phyloP scores from a whole-genome alignment of 805 yeast genomes.

The Pichia scutulata region DNA sequence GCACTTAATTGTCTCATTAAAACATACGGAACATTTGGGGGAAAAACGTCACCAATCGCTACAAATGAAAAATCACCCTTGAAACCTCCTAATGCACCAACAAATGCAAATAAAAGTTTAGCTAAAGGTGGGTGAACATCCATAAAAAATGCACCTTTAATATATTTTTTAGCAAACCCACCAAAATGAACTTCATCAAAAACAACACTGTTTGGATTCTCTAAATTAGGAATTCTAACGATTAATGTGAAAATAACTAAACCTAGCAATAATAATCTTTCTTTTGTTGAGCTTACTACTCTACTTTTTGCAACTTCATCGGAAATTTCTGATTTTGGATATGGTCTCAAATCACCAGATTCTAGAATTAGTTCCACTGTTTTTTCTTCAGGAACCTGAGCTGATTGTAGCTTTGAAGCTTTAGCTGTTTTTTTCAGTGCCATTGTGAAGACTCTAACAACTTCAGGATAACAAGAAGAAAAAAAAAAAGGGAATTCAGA shows the following conservation, averaged over 20 bases:
- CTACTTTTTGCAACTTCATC: conserved; percentile 34
- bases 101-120: conserved; percentile 69
- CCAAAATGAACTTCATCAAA: conserved; percentile 99
- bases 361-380: conserved; percentile 39
- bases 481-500: neutral
- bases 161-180: conserved; percentile 89
- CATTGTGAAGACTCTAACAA: conserved; percentile 10
- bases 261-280: conserved; percentile 33
- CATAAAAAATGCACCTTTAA: conserved; percentile 64
- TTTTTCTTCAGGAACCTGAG: conserved; percentile 10
- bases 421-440: conserved; percentile 18
- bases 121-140: conserved; percentile 89
- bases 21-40: conserved; percentile 53
- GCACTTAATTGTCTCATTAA: conserved; percentile 69
- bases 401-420: conserved; percentile 1
- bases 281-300: conserved; percentile 30
- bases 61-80: conserved; percentile 63
- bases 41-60: conserved; percentile 57
- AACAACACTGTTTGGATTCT: conserved; percentile 76
- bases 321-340: conserved; percentile 44
- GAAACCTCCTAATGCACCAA: conserved; percentile 61
- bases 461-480: neutral
- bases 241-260: conserved; percentile 39
- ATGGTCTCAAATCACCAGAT: conserved; percentile 49
- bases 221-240: conserved; percentile 56